phyloP scores from a whole-genome alignment of 495 filamentous ascomycete genomes.

The Haplographium delicatum region DNA sequence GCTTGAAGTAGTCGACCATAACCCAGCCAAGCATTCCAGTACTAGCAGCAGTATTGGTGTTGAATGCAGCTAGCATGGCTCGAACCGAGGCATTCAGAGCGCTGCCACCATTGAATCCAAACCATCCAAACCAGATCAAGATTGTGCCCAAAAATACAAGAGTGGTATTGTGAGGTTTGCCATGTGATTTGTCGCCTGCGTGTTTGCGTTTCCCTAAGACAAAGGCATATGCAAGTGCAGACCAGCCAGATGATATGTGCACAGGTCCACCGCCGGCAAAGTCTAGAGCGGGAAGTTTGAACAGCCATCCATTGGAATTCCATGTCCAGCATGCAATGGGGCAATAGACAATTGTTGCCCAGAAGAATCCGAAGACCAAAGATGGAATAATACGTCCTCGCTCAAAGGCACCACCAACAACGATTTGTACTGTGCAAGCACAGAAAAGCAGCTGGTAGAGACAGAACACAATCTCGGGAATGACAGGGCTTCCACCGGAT shows the following conservation, averaged over 20 bases:
- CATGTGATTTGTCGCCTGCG: slow-evolving; percentile 49
- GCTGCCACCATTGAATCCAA: slow-evolving; percentile 57
- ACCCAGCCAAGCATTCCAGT: slow-evolving; percentile 56
- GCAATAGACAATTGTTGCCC: slow-evolving; percentile 81
- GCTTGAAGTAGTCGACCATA: slow-evolving; percentile 50
- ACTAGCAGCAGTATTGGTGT: slow-evolving; percentile 56
- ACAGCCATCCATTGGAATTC: slow-evolving; percentile 77
- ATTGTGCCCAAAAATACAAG: slow-evolving; percentile 68
- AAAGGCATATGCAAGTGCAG: slow-evolving; percentile 24
- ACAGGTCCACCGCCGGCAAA: slow-evolving; percentile 80
- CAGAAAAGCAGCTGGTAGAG: slow-evolving; percentile 76
- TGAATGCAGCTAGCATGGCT: slow-evolving; percentile 53
- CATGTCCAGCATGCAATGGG: slow-evolving; percentile 90
- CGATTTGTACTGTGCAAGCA: slow-evolving; percentile 66
- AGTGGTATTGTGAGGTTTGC: slow-evolving; percentile 69
- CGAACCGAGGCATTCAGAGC: slow-evolving; percentile 53
- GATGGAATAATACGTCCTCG: slow-evolving; percentile 77
- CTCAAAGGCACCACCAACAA: slow-evolving; percentile 74
- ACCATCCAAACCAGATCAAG: slow-evolving; percentile 18
- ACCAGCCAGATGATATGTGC: slow-evolving; percentile 75
- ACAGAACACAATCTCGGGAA: slow-evolving; percentile 87
- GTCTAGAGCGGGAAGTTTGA: slow-evolving; percentile 68
- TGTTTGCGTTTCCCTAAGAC: slow-evolving; percentile 53
- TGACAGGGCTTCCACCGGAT: slow-evolving; percentile 53
- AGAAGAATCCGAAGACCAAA: slow-evolving; percentile 83